These are phyloP conservation scores for Kuraishia piskuri DNA, from an alignment of 805 yeast genomes.

Conservation along the genomic window DNA sequence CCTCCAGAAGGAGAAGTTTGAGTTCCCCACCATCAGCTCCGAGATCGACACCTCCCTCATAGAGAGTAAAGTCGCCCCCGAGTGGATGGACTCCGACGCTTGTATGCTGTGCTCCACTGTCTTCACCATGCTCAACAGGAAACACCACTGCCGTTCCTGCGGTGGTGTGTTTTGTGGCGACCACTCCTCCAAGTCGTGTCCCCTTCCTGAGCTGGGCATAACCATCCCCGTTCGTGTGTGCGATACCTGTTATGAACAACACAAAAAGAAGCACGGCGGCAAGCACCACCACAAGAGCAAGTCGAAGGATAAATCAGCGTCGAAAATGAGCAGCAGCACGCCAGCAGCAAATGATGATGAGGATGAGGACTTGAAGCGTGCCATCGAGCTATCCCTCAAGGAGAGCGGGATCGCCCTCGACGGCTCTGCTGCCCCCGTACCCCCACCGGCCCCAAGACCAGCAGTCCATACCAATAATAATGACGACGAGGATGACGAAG, in stretches of 20 bases:
- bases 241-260: constrained; percentile 73
- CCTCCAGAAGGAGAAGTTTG: constrained; percentile 52
- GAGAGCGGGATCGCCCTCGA: constrained; percentile 27
- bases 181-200: constrained; percentile 67
- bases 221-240: constrained; percentile 88
- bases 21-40: constrained; percentile 50
- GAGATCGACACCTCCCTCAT: constrained; percentile 43
- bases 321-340: constrained; percentile 13
- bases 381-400: constrained; percentile 69
- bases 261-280: constrained; percentile 26
- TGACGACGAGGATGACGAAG: constrained; percentile 70
- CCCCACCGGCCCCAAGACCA: constrained; percentile 9
- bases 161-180: constrained; percentile 89
- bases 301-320: constrained; percentile 15
- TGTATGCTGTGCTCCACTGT: constrained; percentile 88
- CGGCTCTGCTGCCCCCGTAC: constrained; percentile 6
- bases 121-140: constrained; percentile 77
- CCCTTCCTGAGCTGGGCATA: constrained; percentile 80
- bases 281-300: constrained; percentile 13
- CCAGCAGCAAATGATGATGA: constrained; percentile 35
- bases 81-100: constrained; percentile 92
- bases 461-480: constrained; percentile 4
- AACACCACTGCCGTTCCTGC: constrained; percentile 95
- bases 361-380: constrained; percentile 69
- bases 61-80: constrained; percentile 91